These are phyloP conservation scores for Evernia prunastri DNA, from an alignment of 495 filamentous ascomycete species.

Conservation along the genomic window DNA sequence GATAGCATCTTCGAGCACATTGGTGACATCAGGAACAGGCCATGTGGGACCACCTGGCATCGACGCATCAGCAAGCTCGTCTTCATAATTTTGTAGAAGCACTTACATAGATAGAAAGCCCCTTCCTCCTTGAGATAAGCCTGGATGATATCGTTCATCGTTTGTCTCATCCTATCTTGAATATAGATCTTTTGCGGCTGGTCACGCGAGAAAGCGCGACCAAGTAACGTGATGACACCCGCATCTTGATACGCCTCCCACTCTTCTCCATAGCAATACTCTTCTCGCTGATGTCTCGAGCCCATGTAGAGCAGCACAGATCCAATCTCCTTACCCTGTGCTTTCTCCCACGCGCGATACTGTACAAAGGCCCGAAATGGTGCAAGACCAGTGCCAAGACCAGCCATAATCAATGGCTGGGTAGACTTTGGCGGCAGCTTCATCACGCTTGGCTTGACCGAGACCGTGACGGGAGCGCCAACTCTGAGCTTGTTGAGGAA, in stretches of 20 bases:
- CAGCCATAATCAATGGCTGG: constrained; percentile 95
- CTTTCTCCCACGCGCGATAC: constrained; percentile 94
- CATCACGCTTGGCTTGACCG: constrained; percentile 96
- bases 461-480: constrained; percentile 76
- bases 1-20: constrained; percentile 89
- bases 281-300: constrained; percentile 91
- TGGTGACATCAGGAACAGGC: constrained; percentile 97
- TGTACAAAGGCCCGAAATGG: constrained; percentile 98
- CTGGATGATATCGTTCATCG: constrained; percentile 73
- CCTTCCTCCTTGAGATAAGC: constrained; percentile 86
- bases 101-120: constrained; percentile 80
- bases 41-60: constrained; percentile 69
- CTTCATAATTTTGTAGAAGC: neutral
- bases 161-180: constrained; percentile 94
- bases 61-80: neutral
- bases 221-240: constrained; percentile 89
- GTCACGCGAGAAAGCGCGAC: constrained; percentile 91
- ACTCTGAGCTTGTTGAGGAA: constrained; percentile 70
- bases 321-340: constrained; percentile 89
- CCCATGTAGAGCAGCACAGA: constrained; percentile 94
- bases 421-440: constrained; percentile 82
- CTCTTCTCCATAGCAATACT: constrained; percentile 98
- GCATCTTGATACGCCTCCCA: constrained; percentile 98
- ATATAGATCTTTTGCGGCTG: constrained; percentile 99
- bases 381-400: constrained; percentile 94